Percentiles rank a stretch among this genome's conserved stretches.
Conservation (phyloP, 345 rosid species). For the Eucalyptus sideroxylon region DNA sequence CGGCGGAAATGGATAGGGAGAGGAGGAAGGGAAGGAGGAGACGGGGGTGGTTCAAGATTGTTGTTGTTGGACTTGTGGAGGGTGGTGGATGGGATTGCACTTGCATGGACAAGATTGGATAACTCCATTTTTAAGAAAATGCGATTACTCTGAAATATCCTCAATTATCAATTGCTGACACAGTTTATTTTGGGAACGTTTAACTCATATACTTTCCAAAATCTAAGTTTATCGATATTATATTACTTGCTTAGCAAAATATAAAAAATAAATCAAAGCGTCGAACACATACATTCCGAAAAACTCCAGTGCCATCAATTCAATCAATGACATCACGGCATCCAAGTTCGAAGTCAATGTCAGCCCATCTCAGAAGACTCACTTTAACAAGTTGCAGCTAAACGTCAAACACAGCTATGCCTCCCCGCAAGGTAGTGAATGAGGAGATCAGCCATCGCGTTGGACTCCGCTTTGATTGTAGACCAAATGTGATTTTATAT, state of each 20-base stretch:
- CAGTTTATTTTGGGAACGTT: neutral
- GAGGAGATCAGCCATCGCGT: neutral
- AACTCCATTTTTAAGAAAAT: neutral
- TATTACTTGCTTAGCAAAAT: neutral
- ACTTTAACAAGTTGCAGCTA: neutral
- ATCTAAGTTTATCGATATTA: neutral
- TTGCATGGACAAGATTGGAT: neutral
- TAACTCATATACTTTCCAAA: neutral
- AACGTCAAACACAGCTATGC: neutral
- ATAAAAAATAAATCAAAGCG: neutral
- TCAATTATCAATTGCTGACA: neutral
- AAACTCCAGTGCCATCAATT: neutral
- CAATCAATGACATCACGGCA: neutral
- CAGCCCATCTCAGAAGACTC: neutral
- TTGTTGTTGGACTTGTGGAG: neutral
- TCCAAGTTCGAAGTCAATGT: neutral
- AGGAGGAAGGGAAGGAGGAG: neutral
- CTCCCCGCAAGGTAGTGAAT: neutral
- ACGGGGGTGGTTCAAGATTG: neutral
- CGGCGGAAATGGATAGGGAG: neutral
- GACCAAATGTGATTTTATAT: neutral
- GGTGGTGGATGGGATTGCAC: neutral
- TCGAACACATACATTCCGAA: neutral
- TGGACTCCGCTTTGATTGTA: neutral
- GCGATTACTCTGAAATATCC: neutral